phyloP scores from a whole-genome alignment of 2,329 filamentous ascomycete genomes.

The Pyricularia pennisetigena region DNA sequence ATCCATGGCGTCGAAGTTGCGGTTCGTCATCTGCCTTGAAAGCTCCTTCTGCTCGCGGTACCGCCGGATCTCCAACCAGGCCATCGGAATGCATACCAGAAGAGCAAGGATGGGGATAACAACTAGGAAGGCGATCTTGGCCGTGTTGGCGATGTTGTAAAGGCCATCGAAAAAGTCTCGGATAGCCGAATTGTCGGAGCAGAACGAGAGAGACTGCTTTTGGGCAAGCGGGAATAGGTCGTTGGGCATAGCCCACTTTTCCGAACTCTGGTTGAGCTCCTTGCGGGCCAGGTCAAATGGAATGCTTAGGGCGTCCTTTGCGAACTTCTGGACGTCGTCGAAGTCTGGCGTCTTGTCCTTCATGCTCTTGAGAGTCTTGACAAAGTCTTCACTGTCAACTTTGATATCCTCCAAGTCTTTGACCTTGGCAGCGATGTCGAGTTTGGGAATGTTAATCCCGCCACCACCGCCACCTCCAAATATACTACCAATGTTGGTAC shows the following conservation, averaged over 20 bases:
- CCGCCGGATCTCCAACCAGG: constrained; percentile 66
- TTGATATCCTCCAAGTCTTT: constrained; percentile 59
- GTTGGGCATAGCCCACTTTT: constrained; percentile 68
- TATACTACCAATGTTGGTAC: constrained; percentile 37
- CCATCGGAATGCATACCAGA: constrained; percentile 68
- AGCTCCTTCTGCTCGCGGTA: constrained; percentile 66
- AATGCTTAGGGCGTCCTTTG: constrained; percentile 59
- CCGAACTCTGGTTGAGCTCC: constrained; percentile 61
- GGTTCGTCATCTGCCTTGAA: constrained; percentile 50
- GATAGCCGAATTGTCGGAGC: constrained; percentile 74
- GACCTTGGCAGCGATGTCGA: constrained; percentile 54
- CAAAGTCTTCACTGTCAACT: constrained; percentile 56
- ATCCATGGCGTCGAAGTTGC: constrained; percentile 72
- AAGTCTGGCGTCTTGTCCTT: constrained; percentile 78
- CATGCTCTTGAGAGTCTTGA: constrained; percentile 59
- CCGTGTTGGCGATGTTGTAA: constrained; percentile 53
- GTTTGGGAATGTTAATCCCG: constrained; percentile 1
- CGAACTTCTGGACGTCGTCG: constrained; percentile 72
- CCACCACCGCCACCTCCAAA: constrained; percentile 18
- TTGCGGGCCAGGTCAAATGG: constrained; percentile 57
- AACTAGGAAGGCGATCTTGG: constrained; percentile 67
- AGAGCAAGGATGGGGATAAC: constrained; percentile 63
- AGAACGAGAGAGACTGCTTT: constrained; percentile 79
- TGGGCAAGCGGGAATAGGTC: constrained; percentile 71
- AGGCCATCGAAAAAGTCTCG: constrained; percentile 74